phyloP scores from a whole-genome alignment of 1,284 basidiomycete genomes.

The Puccinia hordei region DNA sequence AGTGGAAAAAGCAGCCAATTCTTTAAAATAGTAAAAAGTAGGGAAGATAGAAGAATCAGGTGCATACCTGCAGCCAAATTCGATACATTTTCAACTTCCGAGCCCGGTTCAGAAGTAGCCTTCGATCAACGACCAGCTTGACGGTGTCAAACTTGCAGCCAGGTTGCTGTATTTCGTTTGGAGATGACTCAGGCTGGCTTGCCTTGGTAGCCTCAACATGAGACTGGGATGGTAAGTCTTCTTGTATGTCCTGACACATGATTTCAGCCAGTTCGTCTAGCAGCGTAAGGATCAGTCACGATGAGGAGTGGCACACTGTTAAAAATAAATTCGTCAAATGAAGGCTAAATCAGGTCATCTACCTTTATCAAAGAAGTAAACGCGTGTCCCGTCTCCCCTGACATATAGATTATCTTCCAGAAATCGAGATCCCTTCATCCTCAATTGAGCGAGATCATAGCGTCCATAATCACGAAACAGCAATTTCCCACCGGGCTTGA shows the following conservation, averaged over 20 bases:
- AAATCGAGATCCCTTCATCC: conserved; percentile 80
- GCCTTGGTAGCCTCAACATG: conserved; percentile 57
- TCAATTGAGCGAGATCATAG: conserved; percentile 87
- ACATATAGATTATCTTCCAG: conserved; percentile 90
- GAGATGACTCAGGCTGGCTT: too few species aligned
- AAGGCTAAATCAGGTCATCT: conserved; percentile 52
- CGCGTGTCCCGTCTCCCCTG: conserved; percentile 91
- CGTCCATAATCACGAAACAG: conserved; percentile 93
- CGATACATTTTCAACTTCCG: conserved; percentile 91
- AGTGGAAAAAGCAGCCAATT: not conserved
- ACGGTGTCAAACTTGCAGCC: conserved; percentile 66
- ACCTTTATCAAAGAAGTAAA: conserved; percentile 91
- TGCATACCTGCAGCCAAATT: conserved; percentile 56
- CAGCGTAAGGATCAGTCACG: not conserved
- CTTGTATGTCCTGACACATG: conserved; percentile 67
- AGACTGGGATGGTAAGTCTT: conserved; percentile 52
- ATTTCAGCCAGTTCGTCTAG: conserved; percentile 77
- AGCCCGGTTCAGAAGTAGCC: conserved; percentile 88
- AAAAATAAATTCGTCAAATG: not conserved
- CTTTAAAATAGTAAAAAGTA: not conserved
- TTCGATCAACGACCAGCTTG: conserved; percentile 80
- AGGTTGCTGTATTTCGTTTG: not conserved
- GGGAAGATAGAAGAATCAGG: not conserved
- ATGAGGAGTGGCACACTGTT: not conserved
- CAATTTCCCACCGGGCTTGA: conserved; percentile 83